Evolutionary conservation across 768 basidiomycete genomes (phyloP).

Genomic region (Amanita subjunquillea): DNA sequence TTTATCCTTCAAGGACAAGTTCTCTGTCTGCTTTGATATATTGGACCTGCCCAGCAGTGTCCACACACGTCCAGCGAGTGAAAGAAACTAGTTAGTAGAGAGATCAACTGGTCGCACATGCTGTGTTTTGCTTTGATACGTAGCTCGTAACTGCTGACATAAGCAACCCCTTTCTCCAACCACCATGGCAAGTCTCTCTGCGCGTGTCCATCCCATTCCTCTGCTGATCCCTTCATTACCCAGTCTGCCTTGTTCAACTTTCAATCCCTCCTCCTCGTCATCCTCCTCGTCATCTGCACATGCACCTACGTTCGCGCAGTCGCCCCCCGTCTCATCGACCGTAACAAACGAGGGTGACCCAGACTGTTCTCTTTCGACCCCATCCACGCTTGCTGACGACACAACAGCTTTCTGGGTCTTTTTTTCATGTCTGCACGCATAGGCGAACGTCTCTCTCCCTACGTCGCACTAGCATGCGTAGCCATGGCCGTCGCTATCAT

Average conservation of each 20-base stretch:
- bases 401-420: slow-evolving; percentile 71
- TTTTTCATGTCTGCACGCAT: slow-evolving; percentile 96
- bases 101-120: slow-evolving; percentile 2
- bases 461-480: slow-evolving; percentile 87
- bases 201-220: too few relatives aligned
- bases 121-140: too few relatives aligned
- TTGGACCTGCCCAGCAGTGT: slow-evolving; percentile 5
- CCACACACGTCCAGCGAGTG: not conserved
- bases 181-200: not conserved
- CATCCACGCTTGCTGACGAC: not conserved
- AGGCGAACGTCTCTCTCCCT: slow-evolving; percentile 96
- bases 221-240: not conserved
- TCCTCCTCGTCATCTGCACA: slow-evolving; percentile 91
- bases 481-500: slow-evolving; percentile 80
- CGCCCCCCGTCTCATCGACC: slow-evolving; percentile 81
- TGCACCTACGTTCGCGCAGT: slow-evolving; percentile 92
- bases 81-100: not conserved
- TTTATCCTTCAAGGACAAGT: not conserved
- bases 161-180: not conserved
- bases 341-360: slow-evolving; percentile 84
- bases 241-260: slow-evolving; percentile 96
- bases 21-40: not conserved
- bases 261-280: slow-evolving; percentile 87
- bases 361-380: slow-evolving; percentile 12
- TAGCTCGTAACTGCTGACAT: too few relatives aligned